Conservation (phyloP, 208 protist genomes). For the Acanthamoeba healyi region DNA sequence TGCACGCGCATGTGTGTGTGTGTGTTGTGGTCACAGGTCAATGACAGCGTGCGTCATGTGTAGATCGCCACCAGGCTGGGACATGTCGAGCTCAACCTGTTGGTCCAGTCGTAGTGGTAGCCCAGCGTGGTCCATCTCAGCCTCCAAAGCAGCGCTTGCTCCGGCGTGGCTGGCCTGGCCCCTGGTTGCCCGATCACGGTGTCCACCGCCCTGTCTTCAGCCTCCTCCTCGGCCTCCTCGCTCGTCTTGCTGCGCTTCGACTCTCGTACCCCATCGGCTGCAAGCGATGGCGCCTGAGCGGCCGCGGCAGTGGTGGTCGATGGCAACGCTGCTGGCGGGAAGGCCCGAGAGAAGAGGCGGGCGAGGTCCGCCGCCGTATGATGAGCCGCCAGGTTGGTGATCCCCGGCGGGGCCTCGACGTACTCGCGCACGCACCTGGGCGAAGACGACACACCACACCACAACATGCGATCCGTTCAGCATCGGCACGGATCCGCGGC, state of each 20-base stretch:
- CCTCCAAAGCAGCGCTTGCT: conserved; percentile 16
- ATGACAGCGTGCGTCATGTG: background rate
- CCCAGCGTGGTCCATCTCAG: conserved; percentile 45
- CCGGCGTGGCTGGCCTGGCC: no score
- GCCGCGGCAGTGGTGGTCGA: background rate
- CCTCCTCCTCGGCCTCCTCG: no score
- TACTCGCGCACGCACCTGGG: conserved; percentile 9
- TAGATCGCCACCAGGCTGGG: background rate
- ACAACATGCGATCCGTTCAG: background rate
- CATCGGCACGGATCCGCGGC: no score
- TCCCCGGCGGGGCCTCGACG: conserved; percentile 1
- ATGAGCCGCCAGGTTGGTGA: conserved; percentile 32
- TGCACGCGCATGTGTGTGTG: no score
- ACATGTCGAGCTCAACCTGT: background rate
- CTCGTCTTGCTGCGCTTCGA: no score
- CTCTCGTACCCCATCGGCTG: no score
- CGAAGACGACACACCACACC: background rate
- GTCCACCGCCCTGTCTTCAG: no score
- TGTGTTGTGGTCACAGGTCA: background rate
- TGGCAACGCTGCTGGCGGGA: background rate
- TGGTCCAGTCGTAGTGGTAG: conserved; percentile 70
- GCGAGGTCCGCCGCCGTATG: background rate
- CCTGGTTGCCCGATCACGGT: no score
- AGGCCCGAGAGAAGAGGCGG: background rate
- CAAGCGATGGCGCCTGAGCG: no score